Evolutionary conservation across 2,329 filamentous ascomycete genomes (phyloP).

Genomic region (Biscogniauxia marginata): DNA sequence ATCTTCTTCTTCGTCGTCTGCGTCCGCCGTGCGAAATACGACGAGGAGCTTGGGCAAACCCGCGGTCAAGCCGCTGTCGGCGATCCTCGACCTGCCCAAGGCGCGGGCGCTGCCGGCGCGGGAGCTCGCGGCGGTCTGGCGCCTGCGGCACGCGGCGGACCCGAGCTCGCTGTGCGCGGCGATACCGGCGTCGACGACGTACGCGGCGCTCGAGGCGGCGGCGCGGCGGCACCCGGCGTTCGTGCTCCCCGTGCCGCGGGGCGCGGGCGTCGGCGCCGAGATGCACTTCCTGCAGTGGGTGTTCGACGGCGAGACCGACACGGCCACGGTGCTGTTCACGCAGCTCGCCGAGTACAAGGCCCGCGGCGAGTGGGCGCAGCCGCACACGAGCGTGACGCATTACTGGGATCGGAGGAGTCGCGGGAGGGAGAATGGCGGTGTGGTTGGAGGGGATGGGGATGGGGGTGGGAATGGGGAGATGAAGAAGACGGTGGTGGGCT

Average conservation of each 20-base stretch:
- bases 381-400: constrained; percentile 92
- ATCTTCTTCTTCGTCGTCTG: no score
- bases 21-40: no score
- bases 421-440: background rate
- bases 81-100: constrained; percentile 76
- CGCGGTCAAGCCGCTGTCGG: constrained; percentile 46
- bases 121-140: constrained; percentile 88
- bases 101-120: constrained; percentile 68
- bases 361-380: constrained; percentile 82
- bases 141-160: constrained; percentile 75
- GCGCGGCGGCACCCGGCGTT: constrained; percentile 82
- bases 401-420: constrained; percentile 61
- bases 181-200: constrained; percentile 68
- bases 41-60: constrained; percentile 12
- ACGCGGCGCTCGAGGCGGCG: constrained; percentile 65
- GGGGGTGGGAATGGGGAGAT: background rate
- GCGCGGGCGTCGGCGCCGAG: constrained; percentile 67
- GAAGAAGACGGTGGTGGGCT: no score
- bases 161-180: constrained; percentile 78
- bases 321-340: constrained; percentile 84
- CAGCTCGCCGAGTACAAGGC: constrained; percentile 91
- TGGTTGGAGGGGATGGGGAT: background rate
- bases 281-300: constrained; percentile 98
- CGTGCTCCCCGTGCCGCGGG: constrained; percentile 78
- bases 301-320: constrained; percentile 67